Evolutionary conservation across 2,329 filamentous ascomycete species (phyloP), one percentile per base, ranked within the genome.

Genomic region (Stagonosporopsis rhizophila): DNA sequence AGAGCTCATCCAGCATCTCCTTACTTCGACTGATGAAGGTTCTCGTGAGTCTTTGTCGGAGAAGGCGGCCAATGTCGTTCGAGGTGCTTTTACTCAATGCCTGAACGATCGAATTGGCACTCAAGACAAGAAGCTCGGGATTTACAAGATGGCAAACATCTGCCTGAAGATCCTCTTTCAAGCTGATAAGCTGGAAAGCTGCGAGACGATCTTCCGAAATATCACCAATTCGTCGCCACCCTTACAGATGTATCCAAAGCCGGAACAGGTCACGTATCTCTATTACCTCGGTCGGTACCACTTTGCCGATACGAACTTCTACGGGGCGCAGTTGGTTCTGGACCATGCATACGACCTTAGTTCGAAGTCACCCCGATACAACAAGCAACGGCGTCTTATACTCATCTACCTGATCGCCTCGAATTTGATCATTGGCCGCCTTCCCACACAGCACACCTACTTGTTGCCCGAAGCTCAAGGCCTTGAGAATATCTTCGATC

Each of bases 231-330:
- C 91, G 62, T 93, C 91, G 0, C 92, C 92, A 1, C 91, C 92
- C 0, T 79, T 98, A 12, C 83, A 85, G 1, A 85, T 91, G 47
- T 98, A 96, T 70, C 92, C 93, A 2, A 91, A 91, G 20, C 85
- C 89, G 6, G 91, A 98, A 72, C 87, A 92, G 44, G 92, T 96
- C 46, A 96, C 92, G 3, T 98, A 93, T 67, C 87, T 98, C 14
- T 97, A 96, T 79, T 96, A 96, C 72, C 87, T 98, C 6, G 94
- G 94, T 17, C 89, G 92, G 56, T 97, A 94, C 77, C 87, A 93
- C 70, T 92, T 96, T 73, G 87, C 90, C 61, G 93, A 91, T 74
- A 89, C 87, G 64, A 89, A 96, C 71, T 96, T 92, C 75, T 86
- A 85, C 59, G 87, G 90, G 23, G 92, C 93, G 0, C 86, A 89